Evolutionary conservation across 495 filamentous ascomycete species (phyloP).

Genomic region (Emericellopsis terricola): DNA sequence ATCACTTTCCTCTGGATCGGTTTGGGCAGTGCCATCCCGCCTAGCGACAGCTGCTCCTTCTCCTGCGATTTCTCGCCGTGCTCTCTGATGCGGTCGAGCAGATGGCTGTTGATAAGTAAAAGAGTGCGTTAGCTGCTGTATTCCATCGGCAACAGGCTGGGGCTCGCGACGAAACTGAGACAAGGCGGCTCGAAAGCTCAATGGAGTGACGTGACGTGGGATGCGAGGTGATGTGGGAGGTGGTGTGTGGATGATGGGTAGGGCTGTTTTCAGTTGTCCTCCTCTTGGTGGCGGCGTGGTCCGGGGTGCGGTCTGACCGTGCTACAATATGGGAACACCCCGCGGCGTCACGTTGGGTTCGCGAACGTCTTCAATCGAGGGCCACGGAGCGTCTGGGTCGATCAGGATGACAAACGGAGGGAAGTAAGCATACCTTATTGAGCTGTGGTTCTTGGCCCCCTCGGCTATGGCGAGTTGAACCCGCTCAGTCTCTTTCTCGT

Average conservation of each 20-base stretch:
- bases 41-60: constrained; percentile 7
- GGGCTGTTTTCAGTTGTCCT: too few species aligned
- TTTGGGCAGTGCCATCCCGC: constrained; percentile 9
- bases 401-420: constrained; percentile 8
- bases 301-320: too few species aligned
- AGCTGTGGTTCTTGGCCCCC: constrained; percentile 31
- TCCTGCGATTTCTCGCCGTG: constrained; percentile 14
- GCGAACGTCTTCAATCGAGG: too few species aligned
- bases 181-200: constrained; percentile 1
- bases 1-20: constrained; percentile 21
- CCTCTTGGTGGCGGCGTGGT: too few species aligned
- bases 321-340: too few species aligned
- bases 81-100: constrained; percentile 25
- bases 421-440: constrained; percentile 34
- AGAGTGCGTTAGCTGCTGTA: not conserved
- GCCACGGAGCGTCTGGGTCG: too few species aligned
- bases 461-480: constrained; percentile 34
- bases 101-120: constrained; percentile 12
- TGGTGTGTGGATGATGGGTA: not conserved
- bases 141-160: constrained; percentile 4
- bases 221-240: not conserved
- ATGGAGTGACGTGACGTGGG: too few species aligned
- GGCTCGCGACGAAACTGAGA: not conserved
- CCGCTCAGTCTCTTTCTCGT: constrained; percentile 44
- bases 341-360: too few species aligned